Evolutionary conservation across 352 stramenopile genomes (phyloP).

Genomic region (Phytopythium mirpurense): DNA sequence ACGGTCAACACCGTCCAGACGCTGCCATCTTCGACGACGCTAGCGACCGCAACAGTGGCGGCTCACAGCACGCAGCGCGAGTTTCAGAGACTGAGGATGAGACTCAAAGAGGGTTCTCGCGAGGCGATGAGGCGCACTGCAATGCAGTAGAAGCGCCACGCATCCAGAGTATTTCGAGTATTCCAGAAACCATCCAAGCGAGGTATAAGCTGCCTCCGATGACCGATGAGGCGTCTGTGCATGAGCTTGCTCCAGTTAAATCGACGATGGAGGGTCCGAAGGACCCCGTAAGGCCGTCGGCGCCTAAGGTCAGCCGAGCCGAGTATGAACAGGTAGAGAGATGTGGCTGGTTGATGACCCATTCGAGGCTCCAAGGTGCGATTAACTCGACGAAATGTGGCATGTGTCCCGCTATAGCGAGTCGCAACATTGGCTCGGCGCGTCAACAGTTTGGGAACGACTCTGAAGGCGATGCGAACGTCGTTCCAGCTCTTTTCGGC

Average conservation of each 20-base stretch:
- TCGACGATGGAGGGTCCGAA: too few species aligned
- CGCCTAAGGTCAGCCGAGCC: constrained; percentile 18
- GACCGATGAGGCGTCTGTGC: constrained; percentile 9
- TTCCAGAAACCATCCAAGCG: constrained; percentile 30
- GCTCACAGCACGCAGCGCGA: background rate
- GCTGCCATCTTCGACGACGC: background rate
- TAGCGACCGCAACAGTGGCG: background rate
- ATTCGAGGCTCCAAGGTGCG: too few species aligned
- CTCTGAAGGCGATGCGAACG: constrained; percentile 36
- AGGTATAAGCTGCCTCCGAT: constrained; percentile 37
- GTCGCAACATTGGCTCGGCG: constrained; percentile 23
- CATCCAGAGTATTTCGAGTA: background rate
- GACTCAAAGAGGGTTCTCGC: too few species aligned
- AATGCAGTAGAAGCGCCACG: background rate
- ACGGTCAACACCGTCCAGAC: background rate
- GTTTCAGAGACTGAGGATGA: too few species aligned
- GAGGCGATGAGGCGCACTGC: too few species aligned
- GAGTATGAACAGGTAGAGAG: constrained; percentile 27
- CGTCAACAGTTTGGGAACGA: constrained; percentile 28
- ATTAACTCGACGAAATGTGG: background rate
- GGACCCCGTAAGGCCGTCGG: too few species aligned
- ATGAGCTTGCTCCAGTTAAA: background rate
- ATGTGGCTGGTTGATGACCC: background rate
- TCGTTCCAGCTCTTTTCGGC: constrained; percentile 58
- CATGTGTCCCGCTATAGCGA: constrained; percentile 13